phyloP scores from a whole-genome alignment of 31 red algal species.

The Endocladia muricata region DNA sequence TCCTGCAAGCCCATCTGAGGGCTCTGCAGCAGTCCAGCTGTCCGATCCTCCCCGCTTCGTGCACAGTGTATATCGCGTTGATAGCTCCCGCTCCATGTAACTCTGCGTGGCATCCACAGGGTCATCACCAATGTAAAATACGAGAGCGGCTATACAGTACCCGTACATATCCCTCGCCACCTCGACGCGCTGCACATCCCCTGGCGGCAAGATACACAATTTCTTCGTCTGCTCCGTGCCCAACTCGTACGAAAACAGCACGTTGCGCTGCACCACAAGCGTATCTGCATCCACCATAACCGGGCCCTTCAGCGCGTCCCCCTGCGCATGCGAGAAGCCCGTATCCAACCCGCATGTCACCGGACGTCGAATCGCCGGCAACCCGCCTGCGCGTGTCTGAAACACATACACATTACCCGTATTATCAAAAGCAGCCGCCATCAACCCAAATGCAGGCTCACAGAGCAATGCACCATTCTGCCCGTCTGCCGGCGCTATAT shows the following conservation, averaged over 20 bases:
- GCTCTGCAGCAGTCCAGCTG: constrained; percentile 47
- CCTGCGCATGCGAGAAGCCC: constrained; percentile 5
- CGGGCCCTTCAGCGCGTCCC: constrained; percentile 16
- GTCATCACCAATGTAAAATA: constrained; percentile 46
- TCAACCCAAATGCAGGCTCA: constrained; percentile 53
- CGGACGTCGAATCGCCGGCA: constrained; percentile 23
- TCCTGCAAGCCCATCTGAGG: constrained; percentile 20
- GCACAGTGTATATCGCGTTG: constrained; percentile 30
- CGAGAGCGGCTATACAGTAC: constrained; percentile 30
- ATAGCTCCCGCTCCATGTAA: constrained; percentile 17
- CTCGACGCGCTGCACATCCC: constrained; percentile 25
- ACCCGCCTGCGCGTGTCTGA: constrained; percentile 8
- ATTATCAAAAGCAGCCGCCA: constrained; percentile 27
- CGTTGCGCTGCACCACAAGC: constrained; percentile 9
- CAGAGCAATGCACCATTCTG: constrained; percentile 2
- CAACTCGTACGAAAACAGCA: constrained; percentile 37
- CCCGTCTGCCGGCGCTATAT: not conserved
- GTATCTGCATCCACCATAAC: constrained; percentile 17
- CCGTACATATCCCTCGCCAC: constrained; percentile 44
- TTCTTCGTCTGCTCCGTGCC: not conserved
- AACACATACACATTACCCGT: constrained; percentile 37
- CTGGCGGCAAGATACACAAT: constrained; percentile 36
- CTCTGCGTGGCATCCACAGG: not conserved
- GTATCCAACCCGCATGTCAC: constrained; percentile 34
- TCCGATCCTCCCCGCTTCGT: constrained; percentile 24